phyloP scores from a whole-genome alignment of 495 filamentous ascomycete genomes.

The Neurospora pannonica region DNA sequence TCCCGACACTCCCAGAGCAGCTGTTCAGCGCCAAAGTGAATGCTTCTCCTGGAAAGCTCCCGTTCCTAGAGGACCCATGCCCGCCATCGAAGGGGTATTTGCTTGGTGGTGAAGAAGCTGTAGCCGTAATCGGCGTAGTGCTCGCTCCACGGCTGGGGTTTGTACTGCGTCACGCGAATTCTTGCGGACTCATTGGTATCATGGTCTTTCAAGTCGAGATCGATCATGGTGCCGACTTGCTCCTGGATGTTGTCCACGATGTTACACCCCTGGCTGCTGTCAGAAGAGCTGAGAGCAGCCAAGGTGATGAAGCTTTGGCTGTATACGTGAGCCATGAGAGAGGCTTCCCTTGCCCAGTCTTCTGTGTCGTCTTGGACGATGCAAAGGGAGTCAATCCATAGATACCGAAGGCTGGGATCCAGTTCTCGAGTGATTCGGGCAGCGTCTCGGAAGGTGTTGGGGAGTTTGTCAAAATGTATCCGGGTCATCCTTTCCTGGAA shows the following conservation, averaged over 20 bases:
- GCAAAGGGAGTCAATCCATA: slow-evolving; percentile 19
- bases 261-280: background rate
- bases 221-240: background rate
- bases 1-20: slow-evolving; percentile 23
- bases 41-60: slow-evolving; percentile 16
- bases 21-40: slow-evolving; percentile 19
- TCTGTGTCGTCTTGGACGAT: slow-evolving; percentile 20
- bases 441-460: background rate
- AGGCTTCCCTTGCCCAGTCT: background rate
- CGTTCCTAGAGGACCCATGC: slow-evolving; percentile 30
- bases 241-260: background rate
- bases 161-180: background rate
- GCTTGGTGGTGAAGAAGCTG: background rate
- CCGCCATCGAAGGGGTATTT: background rate
- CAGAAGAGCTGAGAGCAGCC: background rate
- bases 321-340: background rate
- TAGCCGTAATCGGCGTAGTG: background rate
- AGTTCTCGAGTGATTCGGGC: background rate
- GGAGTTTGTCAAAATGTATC: background rate
- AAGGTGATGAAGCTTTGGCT: background rate
- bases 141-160: background rate
- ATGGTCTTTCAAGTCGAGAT: background rate
- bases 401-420: background rate
- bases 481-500: background rate
- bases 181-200: background rate